Percentiles rank a stretch among this genome's conserved stretches.
Evolutionary conservation across 257 asterid species (phyloP).

Genomic region (Dorcoceras hygrometricum): DNA sequence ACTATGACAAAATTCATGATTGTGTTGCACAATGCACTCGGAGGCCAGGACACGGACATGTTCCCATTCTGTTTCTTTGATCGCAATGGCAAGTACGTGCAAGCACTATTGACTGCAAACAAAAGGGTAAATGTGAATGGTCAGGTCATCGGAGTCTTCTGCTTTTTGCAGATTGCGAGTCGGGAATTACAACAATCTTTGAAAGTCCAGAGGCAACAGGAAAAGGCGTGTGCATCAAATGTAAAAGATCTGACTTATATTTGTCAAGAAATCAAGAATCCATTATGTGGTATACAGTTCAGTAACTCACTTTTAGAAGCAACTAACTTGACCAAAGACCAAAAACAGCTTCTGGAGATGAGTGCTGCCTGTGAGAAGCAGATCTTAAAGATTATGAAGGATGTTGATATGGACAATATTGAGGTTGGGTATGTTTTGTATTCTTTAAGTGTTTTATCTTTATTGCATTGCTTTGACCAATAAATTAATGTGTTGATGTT

Average conservation of each 20-base stretch:
- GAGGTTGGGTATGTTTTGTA: slow-evolving; percentile 61
- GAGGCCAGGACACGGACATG: slow-evolving; percentile 69
- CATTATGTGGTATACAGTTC: slow-evolving; percentile 22
- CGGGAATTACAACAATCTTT: slow-evolving; percentile 66
- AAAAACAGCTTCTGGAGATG: slow-evolving; percentile 75
- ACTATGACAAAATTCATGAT: slow-evolving; percentile 75
- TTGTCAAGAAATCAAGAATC: slow-evolving; percentile 33
- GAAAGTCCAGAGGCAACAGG: slow-evolving; percentile 66
- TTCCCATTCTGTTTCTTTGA: slow-evolving; percentile 63
- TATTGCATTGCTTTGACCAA: too few relatives aligned
- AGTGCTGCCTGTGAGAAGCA: slow-evolving; percentile 89
- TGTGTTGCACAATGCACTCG: slow-evolving; percentile 72
- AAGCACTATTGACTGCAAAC: slow-evolving; percentile 73
- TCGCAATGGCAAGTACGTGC: slow-evolving; percentile 62
- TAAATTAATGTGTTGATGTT: too few relatives aligned
- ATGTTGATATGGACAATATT: slow-evolving; percentile 61
- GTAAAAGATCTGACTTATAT: slow-evolving; percentile 63
- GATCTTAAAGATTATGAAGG: slow-evolving; percentile 71
- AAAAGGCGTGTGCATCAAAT: slow-evolving; percentile 47
- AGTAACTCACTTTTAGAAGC: slow-evolving; percentile 76
- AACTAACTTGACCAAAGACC: slow-evolving; percentile 62
- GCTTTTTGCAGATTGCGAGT: slow-evolving; percentile 80
- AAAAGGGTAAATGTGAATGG: slow-evolving; percentile 76
- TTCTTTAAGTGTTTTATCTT: too few relatives aligned
- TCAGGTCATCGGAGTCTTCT: slow-evolving; percentile 73